A percentile compares a stretch with the other conserved stretches of the same genome.
These are phyloP conservation scores for Volvox carteri DNA, from an alignment of 163 green algal species.

Conservation along the genomic window DNA sequence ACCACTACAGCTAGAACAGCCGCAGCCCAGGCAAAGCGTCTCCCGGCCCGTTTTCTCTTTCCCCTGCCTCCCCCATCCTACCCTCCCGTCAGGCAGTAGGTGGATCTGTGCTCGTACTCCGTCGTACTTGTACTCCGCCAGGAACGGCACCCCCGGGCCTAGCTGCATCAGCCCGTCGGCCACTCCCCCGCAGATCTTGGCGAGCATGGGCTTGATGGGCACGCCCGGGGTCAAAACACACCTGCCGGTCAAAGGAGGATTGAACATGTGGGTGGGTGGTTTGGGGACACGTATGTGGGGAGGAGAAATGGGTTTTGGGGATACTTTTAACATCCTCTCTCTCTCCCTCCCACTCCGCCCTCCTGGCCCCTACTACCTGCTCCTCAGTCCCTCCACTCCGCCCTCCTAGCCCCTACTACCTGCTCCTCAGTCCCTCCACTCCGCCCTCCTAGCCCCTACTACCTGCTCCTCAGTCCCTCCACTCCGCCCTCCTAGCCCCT, in stretches of 20 bases:
- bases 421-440: no score
- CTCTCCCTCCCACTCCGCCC: not conserved
- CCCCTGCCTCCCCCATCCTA: conserved; percentile 2
- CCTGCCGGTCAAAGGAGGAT: conserved; percentile 8
- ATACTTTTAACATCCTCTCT: not conserved
- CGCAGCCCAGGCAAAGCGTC: no score
- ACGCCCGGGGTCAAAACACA: conserved; percentile 78
- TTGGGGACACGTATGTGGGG: no score
- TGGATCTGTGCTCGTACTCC: conserved; percentile 80
- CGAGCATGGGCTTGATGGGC: conserved; percentile 92
- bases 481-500: no score
- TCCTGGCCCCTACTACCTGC: not conserved
- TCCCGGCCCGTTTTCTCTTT: not conserved
- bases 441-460: no score
- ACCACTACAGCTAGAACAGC: no score
- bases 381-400: no score
- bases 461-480: no score
- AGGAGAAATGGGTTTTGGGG: not conserved
- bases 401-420: no score
- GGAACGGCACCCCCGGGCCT: conserved; percentile 31
- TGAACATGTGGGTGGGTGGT: no score
- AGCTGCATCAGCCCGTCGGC: conserved; percentile 72
- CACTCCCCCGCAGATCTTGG: conserved; percentile 78
- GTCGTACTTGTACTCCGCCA: conserved; percentile 76
- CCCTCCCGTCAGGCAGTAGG: conserved; percentile 67